Evolutionary conservation across 2,329 filamentous ascomycete genomes (phyloP).

Genomic region (Graphium sp.): DNA sequence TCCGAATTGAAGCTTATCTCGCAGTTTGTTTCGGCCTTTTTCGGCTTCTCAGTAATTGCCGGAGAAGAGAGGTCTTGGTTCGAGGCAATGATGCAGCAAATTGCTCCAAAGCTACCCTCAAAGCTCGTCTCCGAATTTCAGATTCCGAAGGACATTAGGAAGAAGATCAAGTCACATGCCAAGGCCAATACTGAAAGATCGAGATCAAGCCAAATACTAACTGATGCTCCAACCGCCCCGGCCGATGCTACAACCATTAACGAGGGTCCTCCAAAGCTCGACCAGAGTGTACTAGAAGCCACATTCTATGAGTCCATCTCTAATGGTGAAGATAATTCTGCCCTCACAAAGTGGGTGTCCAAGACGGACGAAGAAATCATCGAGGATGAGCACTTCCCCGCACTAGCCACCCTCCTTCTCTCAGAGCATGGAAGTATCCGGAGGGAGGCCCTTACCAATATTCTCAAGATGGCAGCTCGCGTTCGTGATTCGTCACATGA

Average conservation of each 20-base stretch:
- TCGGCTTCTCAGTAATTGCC: slow-evolving; percentile 34
- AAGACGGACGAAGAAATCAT: slow-evolving; percentile 67
- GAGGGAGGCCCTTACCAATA: slow-evolving; percentile 55
- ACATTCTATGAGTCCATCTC: slow-evolving; percentile 31
- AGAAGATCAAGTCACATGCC: neutral
- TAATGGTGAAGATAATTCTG: slow-evolving; percentile 29
- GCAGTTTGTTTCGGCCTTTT: slow-evolving; percentile 38
- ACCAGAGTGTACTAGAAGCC: slow-evolving; percentile 27
- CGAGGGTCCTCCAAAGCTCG: slow-evolving; percentile 9
- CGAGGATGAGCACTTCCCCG: slow-evolving; percentile 56
- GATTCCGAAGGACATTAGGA: neutral
- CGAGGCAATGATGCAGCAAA: slow-evolving; percentile 12
- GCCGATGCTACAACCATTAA: slow-evolving; percentile 3
- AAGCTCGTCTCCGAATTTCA: neutral
- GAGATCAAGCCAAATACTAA: slow-evolving; percentile 1
- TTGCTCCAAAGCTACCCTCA: slow-evolving; percentile 14
- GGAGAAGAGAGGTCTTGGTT: slow-evolving; percentile 21
- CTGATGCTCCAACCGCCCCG: neutral
- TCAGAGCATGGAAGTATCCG: slow-evolving; percentile 62
- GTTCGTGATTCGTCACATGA: slow-evolving; percentile 53
- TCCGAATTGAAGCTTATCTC: slow-evolving; percentile 30
- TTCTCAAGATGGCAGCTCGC: slow-evolving; percentile 47
- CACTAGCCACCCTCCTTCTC: slow-evolving; percentile 58
- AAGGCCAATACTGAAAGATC: neutral
- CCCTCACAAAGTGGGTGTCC: slow-evolving; percentile 48